Percentiles rank a stretch among this genome's conserved stretches.
Evolutionary conservation across 2,329 filamentous ascomycete species (phyloP).

Genomic region (Apiospora malaysiana): DNA sequence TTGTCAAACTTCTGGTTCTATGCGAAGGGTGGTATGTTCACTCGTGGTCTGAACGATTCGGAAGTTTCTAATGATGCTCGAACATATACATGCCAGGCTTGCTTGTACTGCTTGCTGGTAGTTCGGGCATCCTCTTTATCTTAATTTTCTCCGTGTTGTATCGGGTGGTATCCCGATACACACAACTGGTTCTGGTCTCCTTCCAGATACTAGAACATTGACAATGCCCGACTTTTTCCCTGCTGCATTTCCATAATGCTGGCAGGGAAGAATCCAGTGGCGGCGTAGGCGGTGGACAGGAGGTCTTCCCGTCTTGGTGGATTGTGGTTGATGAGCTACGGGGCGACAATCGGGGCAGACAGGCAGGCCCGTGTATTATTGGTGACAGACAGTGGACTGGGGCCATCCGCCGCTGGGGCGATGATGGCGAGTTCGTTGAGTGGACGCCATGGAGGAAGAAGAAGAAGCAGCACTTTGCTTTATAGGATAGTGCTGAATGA

Average conservation of each 20-base stretch:
- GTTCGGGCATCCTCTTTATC: not conserved
- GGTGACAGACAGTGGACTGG: slow-evolving; percentile 1
- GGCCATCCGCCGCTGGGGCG: not conserved
- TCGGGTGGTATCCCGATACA: not conserved
- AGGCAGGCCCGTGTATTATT: slow-evolving; percentile 12
- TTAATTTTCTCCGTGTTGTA: not conserved
- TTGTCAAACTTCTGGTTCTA: slow-evolving; percentile 18
- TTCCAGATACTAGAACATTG: not conserved
- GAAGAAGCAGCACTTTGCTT: not conserved
- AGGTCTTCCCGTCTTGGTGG: not conserved
- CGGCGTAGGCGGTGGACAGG: not conserved
- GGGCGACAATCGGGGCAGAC: not conserved
- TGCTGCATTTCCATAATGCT: not conserved
- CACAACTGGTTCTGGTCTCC: not conserved
- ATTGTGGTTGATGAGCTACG: slow-evolving; percentile 8
- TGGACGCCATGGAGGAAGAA: not conserved
- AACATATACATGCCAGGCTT: not conserved
- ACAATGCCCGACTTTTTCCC: not conserved
- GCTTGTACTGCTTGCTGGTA: slow-evolving; percentile 8
- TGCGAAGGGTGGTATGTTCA: slow-evolving; percentile 4
- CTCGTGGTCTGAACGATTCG: slow-evolving; percentile 5
- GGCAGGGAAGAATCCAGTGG: not conserved
- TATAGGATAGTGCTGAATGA: not conserved
- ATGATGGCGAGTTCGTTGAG: not conserved
- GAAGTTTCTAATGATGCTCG: slow-evolving; percentile 13